These are phyloP conservation scores for Leccinum longicurvipes DNA, from an alignment of 768 basidiomycete genomes.

Conservation along the genomic window DNA sequence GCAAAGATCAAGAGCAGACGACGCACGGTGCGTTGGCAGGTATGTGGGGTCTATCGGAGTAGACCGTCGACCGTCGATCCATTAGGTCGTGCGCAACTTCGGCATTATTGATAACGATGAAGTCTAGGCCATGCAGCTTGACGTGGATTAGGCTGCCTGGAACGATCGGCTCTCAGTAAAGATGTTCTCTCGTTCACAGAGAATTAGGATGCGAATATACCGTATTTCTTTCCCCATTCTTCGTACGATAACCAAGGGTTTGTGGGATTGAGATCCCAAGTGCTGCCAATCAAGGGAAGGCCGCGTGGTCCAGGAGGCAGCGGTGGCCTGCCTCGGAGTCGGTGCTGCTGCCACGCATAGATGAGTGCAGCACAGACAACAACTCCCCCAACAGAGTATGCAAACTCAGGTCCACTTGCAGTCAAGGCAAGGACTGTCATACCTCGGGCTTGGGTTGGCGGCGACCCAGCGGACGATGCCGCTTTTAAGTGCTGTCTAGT, in stretches of 20 bases:
- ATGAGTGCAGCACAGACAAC: background rate
- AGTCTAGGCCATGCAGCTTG: conserved; percentile 26
- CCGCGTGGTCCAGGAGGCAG: conserved; percentile 53
- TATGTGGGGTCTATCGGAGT: conserved; percentile 27
- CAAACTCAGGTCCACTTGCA: background rate
- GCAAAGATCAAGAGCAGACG: no score
- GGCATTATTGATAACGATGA: conserved; percentile 24
- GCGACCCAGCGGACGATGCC: no score
- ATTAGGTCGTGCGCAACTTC: conserved; percentile 23
- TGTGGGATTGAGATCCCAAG: conserved; percentile 16
- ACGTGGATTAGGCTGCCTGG: conserved; percentile 24
- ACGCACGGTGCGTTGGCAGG: conserved; percentile 20
- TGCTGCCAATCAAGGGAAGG: conserved; percentile 33
- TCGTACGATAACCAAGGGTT: conserved; percentile 34
- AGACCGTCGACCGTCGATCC: conserved; percentile 25
- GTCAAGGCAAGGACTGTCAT: background rate
- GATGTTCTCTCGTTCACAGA: background rate
- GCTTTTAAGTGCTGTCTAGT: no score
- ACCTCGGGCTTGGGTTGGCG: no score
- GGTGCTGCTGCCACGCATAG: conserved; percentile 13
- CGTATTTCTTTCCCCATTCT: conserved; percentile 33
- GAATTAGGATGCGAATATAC: conserved; percentile 10
- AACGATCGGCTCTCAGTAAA: background rate
- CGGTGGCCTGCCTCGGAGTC: conserved; percentile 17
- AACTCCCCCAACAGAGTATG: conserved; percentile 6